Percentiles rank a stretch among this genome's conserved stretches.
Evolutionary conservation across 352 stramenopile species (phyloP).

Genomic region (Phytophthora syringae): DNA sequence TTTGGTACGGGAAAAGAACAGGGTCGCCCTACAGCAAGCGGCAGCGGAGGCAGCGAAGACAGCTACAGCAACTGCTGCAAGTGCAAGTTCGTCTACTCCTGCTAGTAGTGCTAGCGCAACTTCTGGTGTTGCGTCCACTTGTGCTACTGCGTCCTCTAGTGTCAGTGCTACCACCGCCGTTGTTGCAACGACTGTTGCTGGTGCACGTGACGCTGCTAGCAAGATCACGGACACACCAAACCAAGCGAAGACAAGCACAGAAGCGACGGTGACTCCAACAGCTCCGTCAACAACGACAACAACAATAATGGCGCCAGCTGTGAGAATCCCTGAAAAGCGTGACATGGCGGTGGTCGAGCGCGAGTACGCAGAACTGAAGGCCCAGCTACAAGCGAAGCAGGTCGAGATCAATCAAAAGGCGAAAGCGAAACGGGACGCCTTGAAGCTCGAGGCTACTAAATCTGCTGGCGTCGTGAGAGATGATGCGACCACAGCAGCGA

Average conservation of each 20-base stretch:
- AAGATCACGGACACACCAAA: too few relatives aligned
- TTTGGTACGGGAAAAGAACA: conserved; percentile 36
- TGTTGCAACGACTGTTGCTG: background rate
- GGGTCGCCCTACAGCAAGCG: conserved; percentile 20
- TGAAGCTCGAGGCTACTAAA: conserved; percentile 26
- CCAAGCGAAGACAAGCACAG: too few relatives aligned
- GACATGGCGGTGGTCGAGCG: conserved; percentile 49
- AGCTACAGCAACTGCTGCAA: background rate
- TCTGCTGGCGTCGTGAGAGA: conserved; percentile 1
- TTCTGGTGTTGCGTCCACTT: background rate
- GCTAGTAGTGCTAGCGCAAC: background rate
- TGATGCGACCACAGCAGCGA: conserved; percentile 18
- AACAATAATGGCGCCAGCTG: conserved; percentile 8
- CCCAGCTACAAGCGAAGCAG: conserved; percentile 60
- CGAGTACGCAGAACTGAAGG: conserved; percentile 68
- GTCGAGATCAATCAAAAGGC: conserved; percentile 45
- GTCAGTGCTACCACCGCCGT: background rate
- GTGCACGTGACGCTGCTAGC: background rate
- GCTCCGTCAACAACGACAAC: background rate
- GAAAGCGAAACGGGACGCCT: conserved; percentile 32
- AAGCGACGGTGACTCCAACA: background rate
- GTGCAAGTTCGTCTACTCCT: background rate
- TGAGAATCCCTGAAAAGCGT: conserved; percentile 20
- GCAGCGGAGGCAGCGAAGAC: background rate
- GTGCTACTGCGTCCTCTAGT: background rate